Evolutionary conservation across 257 asterid species (phyloP), one percentile per base, ranked within the genome.

Genomic region (Verbena officinalis): DNA sequence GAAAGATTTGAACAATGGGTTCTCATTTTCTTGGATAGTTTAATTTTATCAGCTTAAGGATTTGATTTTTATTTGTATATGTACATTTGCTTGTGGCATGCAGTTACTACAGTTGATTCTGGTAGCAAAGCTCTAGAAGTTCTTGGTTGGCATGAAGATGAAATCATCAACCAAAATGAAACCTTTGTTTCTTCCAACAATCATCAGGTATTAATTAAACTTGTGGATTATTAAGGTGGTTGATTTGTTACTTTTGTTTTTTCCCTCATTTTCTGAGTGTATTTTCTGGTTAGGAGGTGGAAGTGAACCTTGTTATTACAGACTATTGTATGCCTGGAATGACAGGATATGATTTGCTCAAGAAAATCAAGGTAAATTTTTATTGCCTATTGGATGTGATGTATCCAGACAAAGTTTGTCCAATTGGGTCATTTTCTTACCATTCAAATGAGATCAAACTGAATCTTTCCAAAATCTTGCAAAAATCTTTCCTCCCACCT

Each of bases 301-400:
- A 79, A 52, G 83, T 81, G 1, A 74, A 78, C 57, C 81, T 84
- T 50, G 81, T 84, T 5, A 84, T 84, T 17, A 84, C 90, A 53
- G 90, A 80, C 73, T 83, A 83, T 27, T 84, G 90, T 24, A 84
- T 84, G 87, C 90, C 90, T 45, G 90, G 77, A 39, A 84, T 84
- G 87, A 75, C 90, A 31, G 90, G 90, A 23, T 81, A 81, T 69
- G 90, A 84, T 74, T 65, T 84, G 66, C 90, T 84, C 77, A 81
- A 72, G 80, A 84, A 81, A 76, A 78, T 84, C 46, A 84, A 84
- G 90, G 90, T 83, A 76, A 4, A 60, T 24, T 21, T 39, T 11
- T 20, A 0, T 53, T 24, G 1, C 11, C 23, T 3, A 53, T 60
- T 64, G 44, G 68, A 63, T 64, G 56, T 52, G 59, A 44, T 83